Conservation (phyloP, 768 basidiomycete genomes). For the Rhodotorula graminis region DNA sequence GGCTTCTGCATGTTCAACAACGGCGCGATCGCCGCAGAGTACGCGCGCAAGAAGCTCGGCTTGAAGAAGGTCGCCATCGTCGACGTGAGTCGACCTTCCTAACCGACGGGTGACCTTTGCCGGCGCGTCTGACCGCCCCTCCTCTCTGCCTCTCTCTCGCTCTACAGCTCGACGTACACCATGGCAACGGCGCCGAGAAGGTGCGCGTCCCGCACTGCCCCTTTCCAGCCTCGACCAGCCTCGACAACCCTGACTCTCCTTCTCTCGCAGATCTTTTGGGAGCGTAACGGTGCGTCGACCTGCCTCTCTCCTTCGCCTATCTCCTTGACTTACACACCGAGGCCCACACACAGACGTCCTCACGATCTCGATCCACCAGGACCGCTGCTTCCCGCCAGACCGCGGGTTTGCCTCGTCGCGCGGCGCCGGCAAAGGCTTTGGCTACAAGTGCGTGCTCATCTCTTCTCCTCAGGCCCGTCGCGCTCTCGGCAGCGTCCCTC, state of each 20-base stretch:
- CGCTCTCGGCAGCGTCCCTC: no score
- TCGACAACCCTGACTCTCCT: background rate
- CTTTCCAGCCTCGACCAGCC: background rate
- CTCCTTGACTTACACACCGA: background rate
- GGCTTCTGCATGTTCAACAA: background rate
- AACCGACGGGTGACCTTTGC: background rate
- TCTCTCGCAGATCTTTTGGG: background rate
- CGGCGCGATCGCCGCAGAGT: background rate
- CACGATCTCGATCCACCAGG: constrained; percentile 1
- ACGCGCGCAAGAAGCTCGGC: background rate
- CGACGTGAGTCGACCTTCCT: background rate
- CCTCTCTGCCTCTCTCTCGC: no score
- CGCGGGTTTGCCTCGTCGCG: background rate
- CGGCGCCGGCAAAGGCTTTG: background rate
- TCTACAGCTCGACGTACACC: background rate
- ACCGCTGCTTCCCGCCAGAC: background rate
- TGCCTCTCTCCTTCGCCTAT: background rate
- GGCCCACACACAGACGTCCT: background rate
- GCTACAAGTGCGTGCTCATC: background rate
- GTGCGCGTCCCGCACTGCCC: background rate
- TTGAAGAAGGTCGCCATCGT: background rate
- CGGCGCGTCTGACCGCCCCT: no score
- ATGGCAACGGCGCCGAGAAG: background rate
- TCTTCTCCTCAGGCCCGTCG: no score
- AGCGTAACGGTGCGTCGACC: background rate